Evolutionary conservation across 208 protist species (phyloP).

Genomic region (Leishmania gerbilli): DNA sequence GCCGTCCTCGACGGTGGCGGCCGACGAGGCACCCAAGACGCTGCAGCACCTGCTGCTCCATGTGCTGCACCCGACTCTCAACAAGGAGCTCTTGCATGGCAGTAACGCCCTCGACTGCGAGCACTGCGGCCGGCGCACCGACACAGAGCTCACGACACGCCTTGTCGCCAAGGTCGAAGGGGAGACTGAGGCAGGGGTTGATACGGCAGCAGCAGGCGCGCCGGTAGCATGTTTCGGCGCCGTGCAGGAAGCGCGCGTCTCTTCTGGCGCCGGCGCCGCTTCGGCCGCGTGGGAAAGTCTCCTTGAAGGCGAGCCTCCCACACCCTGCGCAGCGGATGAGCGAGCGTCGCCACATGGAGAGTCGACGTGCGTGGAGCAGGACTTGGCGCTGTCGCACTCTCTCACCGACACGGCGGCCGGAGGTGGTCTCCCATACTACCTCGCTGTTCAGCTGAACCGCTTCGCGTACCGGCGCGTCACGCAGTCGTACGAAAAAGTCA

Average conservation of each 20-base stretch:
- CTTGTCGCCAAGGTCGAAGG: conserved; percentile 24
- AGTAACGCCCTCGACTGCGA: conserved; percentile 59
- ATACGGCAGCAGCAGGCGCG: conserved; percentile 1
- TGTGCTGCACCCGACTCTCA: conserved; percentile 39
- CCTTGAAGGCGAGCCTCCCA: neutral
- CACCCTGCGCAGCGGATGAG: neutral
- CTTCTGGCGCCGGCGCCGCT: neutral
- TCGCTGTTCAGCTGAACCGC: conserved; percentile 66
- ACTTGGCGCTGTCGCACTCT: no score
- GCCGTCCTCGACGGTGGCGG: neutral
- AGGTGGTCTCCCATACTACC: conserved; percentile 45
- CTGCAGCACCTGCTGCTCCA: conserved; percentile 54
- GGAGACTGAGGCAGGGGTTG: neutral
- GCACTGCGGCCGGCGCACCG: conserved; percentile 39
- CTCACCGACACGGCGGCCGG: conserved; percentile 12
- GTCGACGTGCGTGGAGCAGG: neutral
- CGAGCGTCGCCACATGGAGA: neutral
- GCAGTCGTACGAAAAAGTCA: conserved; percentile 50
- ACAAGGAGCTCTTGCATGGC: conserved; percentile 51
- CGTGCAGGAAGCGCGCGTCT: neutral
- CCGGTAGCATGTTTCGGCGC: neutral
- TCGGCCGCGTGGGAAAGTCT: neutral
- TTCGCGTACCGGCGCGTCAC: conserved; percentile 50
- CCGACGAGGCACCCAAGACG: conserved; percentile 3
- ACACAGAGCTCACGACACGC: conserved; percentile 39